Conservation (phyloP, 2,329 filamentous ascomycete species). For the Fusarium transvaalense region DNA sequence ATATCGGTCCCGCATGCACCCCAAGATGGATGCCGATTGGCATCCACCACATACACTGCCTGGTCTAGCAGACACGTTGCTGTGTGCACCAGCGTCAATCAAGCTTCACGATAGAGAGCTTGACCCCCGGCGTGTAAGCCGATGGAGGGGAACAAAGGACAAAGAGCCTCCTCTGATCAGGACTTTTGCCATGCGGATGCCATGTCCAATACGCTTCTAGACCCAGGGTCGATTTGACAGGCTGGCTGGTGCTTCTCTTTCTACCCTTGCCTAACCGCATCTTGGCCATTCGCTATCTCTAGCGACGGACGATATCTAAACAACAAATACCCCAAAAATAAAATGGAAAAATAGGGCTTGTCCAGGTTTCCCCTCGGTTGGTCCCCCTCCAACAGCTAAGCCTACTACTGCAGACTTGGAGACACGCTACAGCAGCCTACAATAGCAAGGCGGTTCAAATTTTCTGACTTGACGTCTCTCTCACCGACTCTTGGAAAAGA, state of each 20-base stretch:
- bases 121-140: conserved; percentile 43
- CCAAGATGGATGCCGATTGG: conserved; percentile 48
- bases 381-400: conserved; percentile 30
- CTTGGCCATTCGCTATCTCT: conserved; percentile 39
- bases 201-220: conserved; percentile 16
- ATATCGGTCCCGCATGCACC: conserved; percentile 47
- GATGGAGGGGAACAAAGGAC: conserved; percentile 21
- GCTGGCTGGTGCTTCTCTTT: conserved; percentile 25
- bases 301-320: conserved; percentile 38
- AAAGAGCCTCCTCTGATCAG: conserved; percentile 28
- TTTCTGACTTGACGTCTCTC: conserved; percentile 16
- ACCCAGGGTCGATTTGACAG: conserved; percentile 26
- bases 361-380: conserved; percentile 41
- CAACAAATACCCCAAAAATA: conserved; percentile 38
- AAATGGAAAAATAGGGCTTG: conserved; percentile 45
- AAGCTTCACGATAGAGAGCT: conserved; percentile 31
- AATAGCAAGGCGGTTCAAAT: conserved; percentile 29
- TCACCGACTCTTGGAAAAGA: conserved; percentile 48
- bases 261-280: conserved; percentile 41
- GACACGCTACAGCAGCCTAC: conserved; percentile 34
- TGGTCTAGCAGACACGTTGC: conserved; percentile 45
- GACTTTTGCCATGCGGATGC: conserved; percentile 30
- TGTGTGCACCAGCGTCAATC: conserved; percentile 35
- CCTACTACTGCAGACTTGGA: conserved; percentile 32
- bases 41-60: conserved; percentile 41